Evolutionary conservation across 129 eudicot genomes (phyloP).

Genomic region (Dittrichia graveolens): DNA sequence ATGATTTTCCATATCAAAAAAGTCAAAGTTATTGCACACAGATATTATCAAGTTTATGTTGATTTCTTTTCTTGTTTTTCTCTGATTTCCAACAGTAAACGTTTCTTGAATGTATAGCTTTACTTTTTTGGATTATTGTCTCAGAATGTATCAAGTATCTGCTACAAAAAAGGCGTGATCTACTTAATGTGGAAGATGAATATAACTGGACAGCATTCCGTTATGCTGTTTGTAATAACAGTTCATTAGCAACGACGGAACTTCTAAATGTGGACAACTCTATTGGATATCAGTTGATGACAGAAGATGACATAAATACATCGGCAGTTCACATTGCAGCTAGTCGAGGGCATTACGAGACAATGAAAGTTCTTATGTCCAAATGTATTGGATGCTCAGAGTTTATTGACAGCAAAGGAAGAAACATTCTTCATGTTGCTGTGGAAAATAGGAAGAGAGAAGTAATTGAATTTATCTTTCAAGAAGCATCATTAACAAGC

Average conservation of each 20-base stretch:
- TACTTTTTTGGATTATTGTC: background rate
- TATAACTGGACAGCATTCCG: background rate
- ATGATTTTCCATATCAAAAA: too few relatives aligned
- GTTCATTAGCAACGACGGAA: background rate
- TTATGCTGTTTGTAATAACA: background rate
- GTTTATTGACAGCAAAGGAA: background rate
- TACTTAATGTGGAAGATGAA: background rate
- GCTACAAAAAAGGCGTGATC: background rate
- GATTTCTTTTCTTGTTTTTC: too few relatives aligned
- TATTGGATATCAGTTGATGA: background rate
- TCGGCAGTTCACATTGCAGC: slow-evolving; percentile 18
- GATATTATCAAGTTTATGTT: too few relatives aligned
- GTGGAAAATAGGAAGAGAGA: background rate
- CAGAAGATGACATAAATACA: background rate
- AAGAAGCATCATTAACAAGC: background rate
- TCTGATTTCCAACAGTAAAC: too few relatives aligned
- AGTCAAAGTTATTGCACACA: too few relatives aligned
- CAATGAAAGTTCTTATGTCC: background rate
- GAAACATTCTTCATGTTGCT: slow-evolving; percentile 17
- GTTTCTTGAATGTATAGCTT: background rate
- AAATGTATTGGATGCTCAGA: background rate
- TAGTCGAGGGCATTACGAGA: background rate
- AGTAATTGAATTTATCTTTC: background rate
- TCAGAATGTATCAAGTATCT: background rate
- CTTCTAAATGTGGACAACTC: background rate